These are phyloP conservation scores for Conticribra weissflogii DNA, from an alignment of 108 stramenopile species.

Conservation along the genomic window DNA sequence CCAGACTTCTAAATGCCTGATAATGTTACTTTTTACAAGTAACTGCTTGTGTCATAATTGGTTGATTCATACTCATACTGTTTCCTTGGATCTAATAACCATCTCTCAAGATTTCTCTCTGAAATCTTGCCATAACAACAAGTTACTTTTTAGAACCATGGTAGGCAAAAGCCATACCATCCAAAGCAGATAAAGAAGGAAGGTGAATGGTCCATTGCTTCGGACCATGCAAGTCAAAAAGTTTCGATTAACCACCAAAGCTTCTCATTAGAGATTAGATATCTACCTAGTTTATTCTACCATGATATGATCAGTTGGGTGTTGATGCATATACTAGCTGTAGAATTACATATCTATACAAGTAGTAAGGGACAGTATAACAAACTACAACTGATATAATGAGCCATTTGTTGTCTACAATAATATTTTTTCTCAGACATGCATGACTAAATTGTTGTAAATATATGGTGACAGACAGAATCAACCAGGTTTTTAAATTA, in stretches of 20 bases:
- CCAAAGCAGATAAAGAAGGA: slow-evolving; percentile 98
- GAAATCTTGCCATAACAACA: slow-evolving; percentile 97
- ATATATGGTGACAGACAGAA: slow-evolving; percentile 99
- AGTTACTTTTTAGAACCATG: slow-evolving; percentile 96
- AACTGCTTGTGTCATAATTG: slow-evolving; percentile 97
- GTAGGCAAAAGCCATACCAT: slow-evolving; percentile 97
- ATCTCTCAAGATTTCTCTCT: slow-evolving; percentile 98
- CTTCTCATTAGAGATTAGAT: slow-evolving; percentile 88
- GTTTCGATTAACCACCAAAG: slow-evolving; percentile 96
- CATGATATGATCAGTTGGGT: slow-evolving; percentile 75
- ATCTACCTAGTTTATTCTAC: slow-evolving; percentile 97
- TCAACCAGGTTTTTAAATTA: slow-evolving; percentile 95
- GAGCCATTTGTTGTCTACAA: slow-evolving; percentile 95
- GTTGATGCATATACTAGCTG: slow-evolving; percentile 97
- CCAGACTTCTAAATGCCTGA: slow-evolving; percentile 91
- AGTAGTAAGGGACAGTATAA: slow-evolving; percentile 98
- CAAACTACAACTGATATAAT: slow-evolving; percentile 99
- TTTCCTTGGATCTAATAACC: slow-evolving; percentile 98
- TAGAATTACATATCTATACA: slow-evolving; percentile 99
- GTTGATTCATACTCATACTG: slow-evolving; percentile 98
- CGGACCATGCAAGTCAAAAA: slow-evolving; percentile 85
- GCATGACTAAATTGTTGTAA: slow-evolving; percentile 99
- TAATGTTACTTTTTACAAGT: slow-evolving; percentile 97
- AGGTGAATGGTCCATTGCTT: slow-evolving; percentile 93
- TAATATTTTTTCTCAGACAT: slow-evolving; percentile 98